Evolutionary conservation across 768 basidiomycete genomes (phyloP), one percentile per base, ranked within the genome.

Genomic region (Rhodotorula kratochvilovae): DNA sequence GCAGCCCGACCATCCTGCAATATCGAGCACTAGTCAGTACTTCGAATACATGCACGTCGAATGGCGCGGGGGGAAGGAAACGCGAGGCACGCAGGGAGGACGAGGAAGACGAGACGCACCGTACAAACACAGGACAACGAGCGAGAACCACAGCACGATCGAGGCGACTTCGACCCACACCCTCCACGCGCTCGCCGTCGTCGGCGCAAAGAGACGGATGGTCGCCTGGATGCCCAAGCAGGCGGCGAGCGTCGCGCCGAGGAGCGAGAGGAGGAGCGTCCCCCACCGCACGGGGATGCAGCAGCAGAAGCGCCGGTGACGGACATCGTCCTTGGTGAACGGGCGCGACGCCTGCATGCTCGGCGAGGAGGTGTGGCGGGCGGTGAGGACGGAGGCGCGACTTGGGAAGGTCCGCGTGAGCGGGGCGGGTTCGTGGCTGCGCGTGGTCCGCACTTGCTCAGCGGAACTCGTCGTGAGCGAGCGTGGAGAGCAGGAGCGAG

Each of bases 281-380:
- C 50, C 63, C n/a, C 53, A 36, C 10, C 68, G 35, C 6, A 31
- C 36, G 1, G 68, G 63, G n/a, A 69, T 31, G 42, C 62, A 69
- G 58, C 33, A 64, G 56, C 68, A 69, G 45, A 57, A 69, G 10
- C 11, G n/a, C 0, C 62, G 56, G 0, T 19, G 46, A 16, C 50
- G 46, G 48, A 69, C 68, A 6, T 57, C 25, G 19, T 3, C 12
- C 0, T 17, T 0, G 5, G 5, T 42, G 61, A 69, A 69, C 39
- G 46, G 31, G 10, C 6, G 25, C 8, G 39, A 8, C 8, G 7
- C 8, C 17, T 23, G 39, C 16, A 36, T 42, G 25, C 19, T 36
- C 19, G 25, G n/a, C 1, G 51, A 4, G n/a, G 51, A 29, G 29
- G 25, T 27, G 51, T 11, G 51, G 51, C 27, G n/a, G n/a, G 15